Evolutionary conservation across 2,329 filamentous ascomycete species (phyloP).

Genomic region (Talaromyces sp.): DNA sequence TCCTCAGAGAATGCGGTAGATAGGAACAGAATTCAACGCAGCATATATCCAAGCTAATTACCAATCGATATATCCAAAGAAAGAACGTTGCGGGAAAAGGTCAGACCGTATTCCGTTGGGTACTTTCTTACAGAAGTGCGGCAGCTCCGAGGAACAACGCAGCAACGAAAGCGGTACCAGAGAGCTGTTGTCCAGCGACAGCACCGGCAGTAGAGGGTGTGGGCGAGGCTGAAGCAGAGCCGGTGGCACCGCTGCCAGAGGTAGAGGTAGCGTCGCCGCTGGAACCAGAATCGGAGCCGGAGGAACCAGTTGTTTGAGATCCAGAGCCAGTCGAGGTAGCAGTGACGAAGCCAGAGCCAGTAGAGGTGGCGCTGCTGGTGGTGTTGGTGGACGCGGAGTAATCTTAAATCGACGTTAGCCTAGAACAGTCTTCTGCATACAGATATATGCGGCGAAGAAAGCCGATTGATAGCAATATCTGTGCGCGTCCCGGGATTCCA

Average conservation of each 20-base stretch:
- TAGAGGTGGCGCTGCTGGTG: slow-evolving; percentile 34
- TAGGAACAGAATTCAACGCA: slow-evolving; percentile 11
- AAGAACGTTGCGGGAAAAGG: not conserved
- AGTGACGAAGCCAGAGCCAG: slow-evolving; percentile 27
- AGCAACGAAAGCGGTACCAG: slow-evolving; percentile 41
- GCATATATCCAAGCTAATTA: slow-evolving; percentile 18
- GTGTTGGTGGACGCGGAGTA: slow-evolving; percentile 14
- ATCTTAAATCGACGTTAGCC: slow-evolving; percentile 7
- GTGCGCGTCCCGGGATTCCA: not conserved
- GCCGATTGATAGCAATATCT: not conserved
- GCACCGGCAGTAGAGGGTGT: slow-evolving; percentile 25
- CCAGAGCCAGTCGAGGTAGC: slow-evolving; percentile 23
- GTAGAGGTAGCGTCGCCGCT: slow-evolving; percentile 14
- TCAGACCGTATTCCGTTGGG: not conserved
- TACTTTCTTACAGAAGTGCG: slow-evolving; percentile 36
- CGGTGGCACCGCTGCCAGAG: slow-evolving; percentile 10
- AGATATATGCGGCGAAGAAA: not conserved
- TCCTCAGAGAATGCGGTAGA: not conserved
- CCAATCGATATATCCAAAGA: slow-evolving; percentile 11
- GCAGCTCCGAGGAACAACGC: slow-evolving; percentile 47
- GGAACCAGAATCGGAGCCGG: slow-evolving; percentile 17
- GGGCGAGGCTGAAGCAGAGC: slow-evolving; percentile 22
- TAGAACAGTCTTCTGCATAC: not conserved
- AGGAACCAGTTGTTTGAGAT: slow-evolving; percentile 27
- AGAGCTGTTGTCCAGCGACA: slow-evolving; percentile 36